A percentile compares a stretch with the other conserved stretches of the same genome.
phyloP scores from a whole-genome alignment of 2,329 filamentous ascomycete genomes.

The Fusarium sp. region DNA sequence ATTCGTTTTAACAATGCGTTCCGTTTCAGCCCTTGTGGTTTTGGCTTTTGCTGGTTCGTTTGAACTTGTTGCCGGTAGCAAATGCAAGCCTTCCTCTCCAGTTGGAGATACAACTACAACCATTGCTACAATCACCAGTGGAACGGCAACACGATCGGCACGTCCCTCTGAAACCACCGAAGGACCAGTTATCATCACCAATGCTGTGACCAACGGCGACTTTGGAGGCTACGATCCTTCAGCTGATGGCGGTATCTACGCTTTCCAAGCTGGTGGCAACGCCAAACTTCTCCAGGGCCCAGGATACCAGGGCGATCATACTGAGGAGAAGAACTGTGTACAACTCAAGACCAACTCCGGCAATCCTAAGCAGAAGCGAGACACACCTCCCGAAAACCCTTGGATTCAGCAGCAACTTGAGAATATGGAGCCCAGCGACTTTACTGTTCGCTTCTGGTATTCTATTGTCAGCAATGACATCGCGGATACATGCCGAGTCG shows the following conservation, averaged over 20 bases:
- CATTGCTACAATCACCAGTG: not conserved
- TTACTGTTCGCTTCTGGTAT: slow-evolving; percentile 41
- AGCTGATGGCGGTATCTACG: slow-evolving; percentile 34
- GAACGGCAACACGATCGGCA: not conserved
- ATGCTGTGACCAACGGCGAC: slow-evolving; percentile 33
- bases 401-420: slow-evolving; percentile 35
- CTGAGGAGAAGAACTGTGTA: slow-evolving; percentile 31
- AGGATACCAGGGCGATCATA: slow-evolving; percentile 25
- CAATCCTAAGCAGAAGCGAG: slow-evolving; percentile 5
- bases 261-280: slow-evolving; percentile 18
- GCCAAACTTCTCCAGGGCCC: slow-evolving; percentile 31
- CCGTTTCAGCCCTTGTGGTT: slow-evolving; percentile 11
- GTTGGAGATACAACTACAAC: not conserved
- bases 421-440: slow-evolving; percentile 26
- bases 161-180: slow-evolving; percentile 15
- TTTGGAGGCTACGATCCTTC: slow-evolving; percentile 37
- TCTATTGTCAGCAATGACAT: slow-evolving; percentile 22
- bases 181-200: slow-evolving; percentile 10
- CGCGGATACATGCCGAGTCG: slow-evolving; percentile 30
- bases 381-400: slow-evolving; percentile 5
- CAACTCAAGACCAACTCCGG: slow-evolving; percentile 2
- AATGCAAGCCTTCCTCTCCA: slow-evolving; percentile 19
- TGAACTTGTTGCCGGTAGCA: slow-evolving; percentile 11
- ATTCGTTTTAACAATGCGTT: slow-evolving; percentile 31
- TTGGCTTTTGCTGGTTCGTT: slow-evolving; percentile 5